Percentiles rank a stretch among this genome's conserved stretches.
phyloP scores from a whole-genome alignment of 345 rosid species.

The Camelina neglecta region DNA sequence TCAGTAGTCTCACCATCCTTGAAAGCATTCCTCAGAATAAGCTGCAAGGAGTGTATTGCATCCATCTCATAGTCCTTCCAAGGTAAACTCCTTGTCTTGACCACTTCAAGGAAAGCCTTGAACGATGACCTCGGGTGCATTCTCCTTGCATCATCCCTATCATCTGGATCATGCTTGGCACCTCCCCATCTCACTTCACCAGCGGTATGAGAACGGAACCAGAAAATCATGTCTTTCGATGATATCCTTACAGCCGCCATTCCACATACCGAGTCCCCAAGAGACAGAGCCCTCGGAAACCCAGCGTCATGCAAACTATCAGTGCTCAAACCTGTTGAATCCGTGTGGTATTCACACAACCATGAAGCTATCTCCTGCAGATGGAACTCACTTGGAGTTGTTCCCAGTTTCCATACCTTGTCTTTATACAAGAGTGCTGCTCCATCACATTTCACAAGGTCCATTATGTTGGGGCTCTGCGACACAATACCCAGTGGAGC shows the following conservation, averaged over 20 bases:
- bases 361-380: constrained; percentile 71
- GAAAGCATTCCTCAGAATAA: constrained; percentile 80
- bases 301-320: constrained; percentile 96
- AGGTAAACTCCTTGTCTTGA: constrained; percentile 82
- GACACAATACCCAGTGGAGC: constrained; percentile 89
- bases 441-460: constrained; percentile 94
- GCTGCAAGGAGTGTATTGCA: constrained; percentile 96
- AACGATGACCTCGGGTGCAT: constrained; percentile 99
- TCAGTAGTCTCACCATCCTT: constrained; percentile 62
- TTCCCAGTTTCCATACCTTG: constrained; percentile 72
- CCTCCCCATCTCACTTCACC: constrained; percentile 96
- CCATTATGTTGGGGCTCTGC: constrained; percentile 89
- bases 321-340: constrained; percentile 94
- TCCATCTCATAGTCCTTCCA: constrained; percentile 99
- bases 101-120: constrained; percentile 93
- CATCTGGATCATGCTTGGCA: constrained; percentile 82
- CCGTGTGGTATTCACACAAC: constrained; percentile 79
- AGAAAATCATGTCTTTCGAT: constrained; percentile 74
- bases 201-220: constrained; percentile 94
- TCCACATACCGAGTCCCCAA: constrained; percentile 84
- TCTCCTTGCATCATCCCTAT: constrained; percentile 75
- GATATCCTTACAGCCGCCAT: constrained; percentile 97
- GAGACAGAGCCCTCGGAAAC: constrained; percentile 69
- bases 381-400: constrained; percentile 74
- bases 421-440: constrained; percentile 82